Evolutionary conservation across 192 early-diverging fungal genomes (phyloP).

Genomic region (Coemansia sp.): DNA sequence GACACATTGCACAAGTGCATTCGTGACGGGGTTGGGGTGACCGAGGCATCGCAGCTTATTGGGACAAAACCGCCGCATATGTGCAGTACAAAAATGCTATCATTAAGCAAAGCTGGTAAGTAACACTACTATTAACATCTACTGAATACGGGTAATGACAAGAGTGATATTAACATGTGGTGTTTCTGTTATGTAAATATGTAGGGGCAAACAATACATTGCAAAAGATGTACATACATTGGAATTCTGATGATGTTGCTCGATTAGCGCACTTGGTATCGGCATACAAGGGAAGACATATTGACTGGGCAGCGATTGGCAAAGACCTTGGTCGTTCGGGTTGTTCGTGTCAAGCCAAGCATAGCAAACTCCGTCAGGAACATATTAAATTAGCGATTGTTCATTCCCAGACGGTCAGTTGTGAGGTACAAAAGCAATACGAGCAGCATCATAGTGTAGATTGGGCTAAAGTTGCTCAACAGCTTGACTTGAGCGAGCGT

Average conservation of each 20-base stretch:
- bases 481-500: not conserved
- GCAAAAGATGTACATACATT: not conserved
- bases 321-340: conserved; percentile 8
- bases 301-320: conserved; percentile 2
- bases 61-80: not conserved
- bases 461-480: conserved; percentile 3
- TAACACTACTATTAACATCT: too few relatives aligned
- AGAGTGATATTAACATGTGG: too few relatives aligned
- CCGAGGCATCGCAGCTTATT: not conserved
- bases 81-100: not conserved
- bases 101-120: not conserved
- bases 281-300: not conserved
- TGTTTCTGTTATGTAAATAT: too few relatives aligned
- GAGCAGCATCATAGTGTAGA: not conserved
- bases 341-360: too few relatives aligned
- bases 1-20: not conserved
- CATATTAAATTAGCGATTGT: too few relatives aligned
- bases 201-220: not conserved
- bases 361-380: too few relatives aligned
- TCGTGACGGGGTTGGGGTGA: not conserved
- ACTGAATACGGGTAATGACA: too few relatives aligned
- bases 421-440: not conserved
- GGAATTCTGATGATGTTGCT: not conserved
- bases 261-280: not conserved
- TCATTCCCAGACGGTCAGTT: not conserved